phyloP scores from a whole-genome alignment of 257 asterid species.

The Oldenlandia corymbosa region DNA sequence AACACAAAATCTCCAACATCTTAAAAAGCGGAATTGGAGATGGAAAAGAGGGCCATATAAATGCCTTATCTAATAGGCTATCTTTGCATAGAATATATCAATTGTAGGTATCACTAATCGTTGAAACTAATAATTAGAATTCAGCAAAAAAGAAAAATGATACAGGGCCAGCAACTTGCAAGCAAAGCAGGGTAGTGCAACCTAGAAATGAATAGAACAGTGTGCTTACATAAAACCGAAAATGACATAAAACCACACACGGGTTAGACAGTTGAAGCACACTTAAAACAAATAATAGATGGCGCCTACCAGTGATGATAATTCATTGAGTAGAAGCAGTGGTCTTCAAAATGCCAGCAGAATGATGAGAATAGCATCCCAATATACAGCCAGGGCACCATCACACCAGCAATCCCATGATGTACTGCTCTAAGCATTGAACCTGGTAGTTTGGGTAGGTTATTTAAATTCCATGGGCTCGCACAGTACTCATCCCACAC shows the following conservation, averaged over 20 bases:
- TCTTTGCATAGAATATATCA: neutral
- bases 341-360: conserved; percentile 99
- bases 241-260: neutral
- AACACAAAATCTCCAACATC: neutral
- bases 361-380: conserved; percentile 94
- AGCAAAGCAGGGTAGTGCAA: too few relatives aligned
- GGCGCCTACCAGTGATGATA: conserved; percentile 98
- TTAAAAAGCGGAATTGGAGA: neutral
- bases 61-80: neutral
- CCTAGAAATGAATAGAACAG: neutral
- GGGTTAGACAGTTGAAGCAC: neutral
- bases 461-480: conserved; percentile 93
- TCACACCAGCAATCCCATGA: conserved; percentile 88
- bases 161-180: neutral
- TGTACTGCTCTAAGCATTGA: conserved; percentile 86
- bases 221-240: conserved; percentile 1
- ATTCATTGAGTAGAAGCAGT: conserved; percentile 95
- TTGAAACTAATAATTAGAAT: neutral
- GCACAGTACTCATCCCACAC: conserved; percentile 75
- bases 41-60: neutral
- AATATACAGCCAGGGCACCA: conserved; percentile 96
- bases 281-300: conserved; percentile 11
- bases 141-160: too few relatives aligned
- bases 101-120: neutral
- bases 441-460: conserved; percentile 85